Conservation (phyloP, 2,329 filamentous ascomycete species). For the Ophiosphaerella narmari region DNA sequence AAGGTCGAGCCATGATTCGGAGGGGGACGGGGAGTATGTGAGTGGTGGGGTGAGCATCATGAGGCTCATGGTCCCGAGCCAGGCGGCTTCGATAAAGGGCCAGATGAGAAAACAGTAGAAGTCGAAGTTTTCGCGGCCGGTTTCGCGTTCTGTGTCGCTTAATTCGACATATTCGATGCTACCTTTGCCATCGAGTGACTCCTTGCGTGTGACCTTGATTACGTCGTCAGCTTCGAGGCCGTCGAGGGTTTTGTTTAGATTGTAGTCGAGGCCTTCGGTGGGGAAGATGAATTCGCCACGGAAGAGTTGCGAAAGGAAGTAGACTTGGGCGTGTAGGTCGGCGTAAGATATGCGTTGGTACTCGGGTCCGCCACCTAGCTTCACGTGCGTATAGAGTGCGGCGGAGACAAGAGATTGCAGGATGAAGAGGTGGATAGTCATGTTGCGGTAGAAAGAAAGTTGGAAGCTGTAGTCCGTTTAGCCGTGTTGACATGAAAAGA, state of each 20-base stretch:
- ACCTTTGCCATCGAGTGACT: constrained; percentile 43
- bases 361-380: constrained; percentile 82
- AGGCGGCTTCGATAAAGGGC: constrained; percentile 95
- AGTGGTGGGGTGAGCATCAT: constrained; percentile 81
- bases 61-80: constrained; percentile 86
- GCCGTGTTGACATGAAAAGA: neutral
- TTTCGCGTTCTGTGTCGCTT: constrained; percentile 73
- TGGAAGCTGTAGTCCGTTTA: constrained; percentile 66
- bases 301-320: constrained; percentile 89
- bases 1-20: constrained; percentile 76
- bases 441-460: constrained; percentile 96
- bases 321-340: constrained; percentile 76
- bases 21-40: constrained; percentile 48
- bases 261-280: constrained; percentile 77
- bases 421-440: constrained; percentile 98
- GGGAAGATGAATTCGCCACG: constrained; percentile 97
- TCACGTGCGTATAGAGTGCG: constrained; percentile 88
- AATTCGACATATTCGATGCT: constrained; percentile 72
- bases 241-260: constrained; percentile 77
- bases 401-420: constrained; percentile 88
- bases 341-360: constrained; percentile 78
- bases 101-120: constrained; percentile 99
- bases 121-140: constrained; percentile 91
- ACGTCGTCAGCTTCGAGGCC: constrained; percentile 80
- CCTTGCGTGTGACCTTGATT: constrained; percentile 66